Base-by-base conservation (phyloP, 768 basidiomycete genomes). In the Lactarius evosmus region DNA sequence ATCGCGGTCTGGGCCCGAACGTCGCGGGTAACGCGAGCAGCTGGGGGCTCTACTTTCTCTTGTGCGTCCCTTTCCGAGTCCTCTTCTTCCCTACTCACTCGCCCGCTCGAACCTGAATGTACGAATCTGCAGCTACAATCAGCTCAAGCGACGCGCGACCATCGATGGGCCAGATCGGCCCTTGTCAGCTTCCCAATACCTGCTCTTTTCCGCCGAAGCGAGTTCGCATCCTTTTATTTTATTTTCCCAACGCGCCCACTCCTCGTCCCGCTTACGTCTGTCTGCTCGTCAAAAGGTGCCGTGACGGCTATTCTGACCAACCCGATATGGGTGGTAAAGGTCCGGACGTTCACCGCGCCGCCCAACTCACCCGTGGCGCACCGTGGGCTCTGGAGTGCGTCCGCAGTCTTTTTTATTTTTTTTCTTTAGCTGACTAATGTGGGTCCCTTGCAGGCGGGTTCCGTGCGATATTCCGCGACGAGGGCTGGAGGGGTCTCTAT, bases 311-410 rank as follows among this genome's bases (percentile, higher is more conserved):
- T 98, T 70, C 82, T 97, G 72, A 99, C 96, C 7, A 98, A 99
- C 74, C 97, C 96, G 0, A 85, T 98, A 69, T 98, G 96, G 96
- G 90, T 98, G 16, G 90, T 98, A 60, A 91, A 96, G 78, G 95
- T 97, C 9, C 86, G 97, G 64, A 95, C 98, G 87, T 99, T 97
- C 72, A 93, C 95, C 1, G 89, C 94, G 1, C 78, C 77, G 11
- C 74, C 82, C 32, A 80, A 83, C 60, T 84, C 87, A 46, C 85
- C 89, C 9, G 78, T 74, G 3, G 86, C 93, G 1, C 98, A 98
- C 74, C 84, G 85, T 19, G 86, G 88, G 9, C 78, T 95, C 62
- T 88, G 84, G 84, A 79, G 93, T 94, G 65, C 64, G 87, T 71
- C 40, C 22, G 8, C n/a, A 9, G 8, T 36, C 34, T 9, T 34